phyloP scores from a whole-genome alignment of 352 stramenopile species.

The Peronosclerospora sorghi region DNA sequence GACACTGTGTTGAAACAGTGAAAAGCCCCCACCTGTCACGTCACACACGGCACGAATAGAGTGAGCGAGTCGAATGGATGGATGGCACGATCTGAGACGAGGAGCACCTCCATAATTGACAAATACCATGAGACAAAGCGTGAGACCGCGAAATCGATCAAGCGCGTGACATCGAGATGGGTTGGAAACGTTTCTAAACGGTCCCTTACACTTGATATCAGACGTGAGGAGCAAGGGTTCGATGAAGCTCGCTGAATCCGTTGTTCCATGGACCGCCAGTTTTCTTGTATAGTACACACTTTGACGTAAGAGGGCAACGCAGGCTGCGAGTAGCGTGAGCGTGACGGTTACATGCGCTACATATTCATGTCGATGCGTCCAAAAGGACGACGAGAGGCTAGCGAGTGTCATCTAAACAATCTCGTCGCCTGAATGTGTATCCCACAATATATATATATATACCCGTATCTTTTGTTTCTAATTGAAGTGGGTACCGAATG shows the following conservation, averaged over 20 bases:
- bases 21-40: conserved; percentile 40
- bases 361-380: too few relatives aligned
- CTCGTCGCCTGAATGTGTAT: too few relatives aligned
- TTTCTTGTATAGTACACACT: background rate
- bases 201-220: conserved; percentile 5
- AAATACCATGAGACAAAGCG: conserved; percentile 78
- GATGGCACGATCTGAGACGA: too few relatives aligned
- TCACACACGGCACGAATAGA: too few relatives aligned
- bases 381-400: too few relatives aligned
- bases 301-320: conserved; percentile 5
- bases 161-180: conserved; percentile 24
- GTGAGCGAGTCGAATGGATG: too few relatives aligned
- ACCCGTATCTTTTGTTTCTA: too few relatives aligned
- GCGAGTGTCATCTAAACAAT: too few relatives aligned
- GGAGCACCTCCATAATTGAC: conserved; percentile 69
- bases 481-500: too few relatives aligned
- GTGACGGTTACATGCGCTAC: background rate
- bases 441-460: too few relatives aligned
- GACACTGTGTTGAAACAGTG: conserved; percentile 48
- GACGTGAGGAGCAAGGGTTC: background rate
- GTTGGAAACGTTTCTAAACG: background rate
- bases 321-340: background rate
- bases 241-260: background rate
- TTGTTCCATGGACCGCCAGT: background rate
- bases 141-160: conserved; percentile 67